These are phyloP conservation scores for Trichoderma sp. DNA, from an alignment of 2,329 filamentous ascomycete genomes.

Conservation along the genomic window DNA sequence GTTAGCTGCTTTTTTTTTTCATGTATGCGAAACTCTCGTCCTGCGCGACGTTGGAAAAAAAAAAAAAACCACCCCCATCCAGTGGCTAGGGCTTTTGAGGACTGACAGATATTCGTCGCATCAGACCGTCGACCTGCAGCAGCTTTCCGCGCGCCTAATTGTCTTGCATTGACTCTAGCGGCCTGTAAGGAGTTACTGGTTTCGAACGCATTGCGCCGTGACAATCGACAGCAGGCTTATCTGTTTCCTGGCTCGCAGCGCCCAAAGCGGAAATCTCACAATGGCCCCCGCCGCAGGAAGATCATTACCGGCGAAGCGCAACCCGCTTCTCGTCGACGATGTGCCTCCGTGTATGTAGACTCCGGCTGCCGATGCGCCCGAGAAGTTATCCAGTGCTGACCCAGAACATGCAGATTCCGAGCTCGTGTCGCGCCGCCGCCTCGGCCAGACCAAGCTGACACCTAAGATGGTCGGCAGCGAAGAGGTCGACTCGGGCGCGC, in stretches of 20 bases:
- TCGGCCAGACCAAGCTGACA: constrained; percentile 89
- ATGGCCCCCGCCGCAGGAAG: constrained; percentile 46
- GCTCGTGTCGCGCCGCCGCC: constrained; percentile 79
- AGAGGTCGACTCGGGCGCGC: constrained; percentile 71
- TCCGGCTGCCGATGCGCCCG: constrained; percentile 18
- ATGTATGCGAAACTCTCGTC: constrained; percentile 23
- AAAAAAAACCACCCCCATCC: background rate
- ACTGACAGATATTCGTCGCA: constrained; percentile 7
- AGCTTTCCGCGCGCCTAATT: constrained; percentile 33
- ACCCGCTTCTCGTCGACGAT: constrained; percentile 68
- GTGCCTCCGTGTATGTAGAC: constrained; percentile 62
- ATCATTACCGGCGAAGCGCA: constrained; percentile 63
- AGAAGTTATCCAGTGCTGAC: constrained; percentile 33
- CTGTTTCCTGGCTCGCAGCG: constrained; percentile 7
- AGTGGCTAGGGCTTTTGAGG: background rate
- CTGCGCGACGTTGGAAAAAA: constrained; percentile 12
- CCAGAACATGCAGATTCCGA: constrained; percentile 60
- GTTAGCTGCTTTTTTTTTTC: constrained; percentile 1
- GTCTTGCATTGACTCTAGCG: constrained; percentile 14
- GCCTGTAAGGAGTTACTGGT: constrained; percentile 32
- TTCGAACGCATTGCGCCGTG: constrained; percentile 27
- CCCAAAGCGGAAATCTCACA: constrained; percentile 19
- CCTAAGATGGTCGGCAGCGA: constrained; percentile 79
- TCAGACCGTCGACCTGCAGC: background rate
- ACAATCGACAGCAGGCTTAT: constrained; percentile 8